Percentiles rank a stretch among this genome's conserved stretches.
phyloP scores from a whole-genome alignment of 495 filamentous ascomycete genomes.

The Recurvomyces mirabilis region DNA sequence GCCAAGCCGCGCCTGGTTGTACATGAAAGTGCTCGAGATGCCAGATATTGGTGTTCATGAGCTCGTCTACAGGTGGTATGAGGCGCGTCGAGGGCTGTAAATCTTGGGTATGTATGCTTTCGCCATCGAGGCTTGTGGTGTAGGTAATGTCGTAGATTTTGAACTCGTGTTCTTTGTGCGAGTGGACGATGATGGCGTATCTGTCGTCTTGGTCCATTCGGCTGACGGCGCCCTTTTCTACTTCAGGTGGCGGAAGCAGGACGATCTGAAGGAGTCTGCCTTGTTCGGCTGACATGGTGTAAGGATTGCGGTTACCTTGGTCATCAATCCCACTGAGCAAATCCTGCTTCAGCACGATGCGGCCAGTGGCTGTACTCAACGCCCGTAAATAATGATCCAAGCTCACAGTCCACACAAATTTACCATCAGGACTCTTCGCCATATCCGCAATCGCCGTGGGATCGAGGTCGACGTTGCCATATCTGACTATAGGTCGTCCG shows the following conservation, averaged over 20 bases:
- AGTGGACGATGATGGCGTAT: slow-evolving; percentile 73
- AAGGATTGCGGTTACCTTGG: slow-evolving; percentile 47
- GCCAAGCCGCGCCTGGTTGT: slow-evolving; percentile 40
- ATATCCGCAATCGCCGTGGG: slow-evolving; percentile 52
- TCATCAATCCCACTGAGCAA: slow-evolving; percentile 46
- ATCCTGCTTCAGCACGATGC: slow-evolving; percentile 59
- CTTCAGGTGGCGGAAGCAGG: slow-evolving; percentile 15
- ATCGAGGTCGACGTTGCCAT: slow-evolving; percentile 56
- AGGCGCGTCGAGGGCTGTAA: slow-evolving; percentile 51
- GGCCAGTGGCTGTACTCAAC: slow-evolving; percentile 70
- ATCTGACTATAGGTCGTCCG: slow-evolving; percentile 51
- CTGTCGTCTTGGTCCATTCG: slow-evolving; percentile 39
- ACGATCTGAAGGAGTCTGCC: slow-evolving; percentile 62
- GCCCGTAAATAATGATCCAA: slow-evolving; percentile 76
- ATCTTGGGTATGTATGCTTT: slow-evolving; percentile 43
- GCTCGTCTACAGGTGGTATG: slow-evolving; percentile 54
- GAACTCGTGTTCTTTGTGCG: slow-evolving; percentile 77
- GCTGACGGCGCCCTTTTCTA: not conserved
- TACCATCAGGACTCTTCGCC: slow-evolving; percentile 50
- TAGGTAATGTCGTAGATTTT: slow-evolving; percentile 82
- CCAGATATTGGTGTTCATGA: slow-evolving; percentile 48
- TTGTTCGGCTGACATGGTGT: slow-evolving; percentile 67
- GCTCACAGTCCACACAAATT: slow-evolving; percentile 70
- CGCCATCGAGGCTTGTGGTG: slow-evolving; percentile 46
- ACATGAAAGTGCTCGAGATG: slow-evolving; percentile 82